A percentile compares a stretch with the other conserved stretches of the same genome.
These are phyloP conservation scores for Fistulinella prunicolor DNA, from an alignment of 768 basidiomycete genomes.

Conservation along the genomic window DNA sequence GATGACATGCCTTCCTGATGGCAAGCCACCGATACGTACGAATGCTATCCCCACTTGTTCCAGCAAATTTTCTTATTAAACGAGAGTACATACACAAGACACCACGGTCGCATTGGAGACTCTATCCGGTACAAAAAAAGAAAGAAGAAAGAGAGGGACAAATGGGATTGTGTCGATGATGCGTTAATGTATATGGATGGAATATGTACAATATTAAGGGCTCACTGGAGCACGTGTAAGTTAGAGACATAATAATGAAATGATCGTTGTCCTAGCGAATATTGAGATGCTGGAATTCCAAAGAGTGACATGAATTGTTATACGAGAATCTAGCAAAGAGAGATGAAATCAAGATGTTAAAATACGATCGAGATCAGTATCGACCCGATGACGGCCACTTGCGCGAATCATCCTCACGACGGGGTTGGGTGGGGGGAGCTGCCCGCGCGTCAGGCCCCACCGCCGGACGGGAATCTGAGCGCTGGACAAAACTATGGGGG, in stretches of 20 bases:
- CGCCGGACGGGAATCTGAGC: slow-evolving; percentile 39
- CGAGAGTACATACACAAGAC: slow-evolving; percentile 28
- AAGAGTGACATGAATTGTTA: slow-evolving; percentile 34
- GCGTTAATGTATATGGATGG: slow-evolving; percentile 29
- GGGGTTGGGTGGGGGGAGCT: slow-evolving; percentile 32
- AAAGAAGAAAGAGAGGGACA: slow-evolving; percentile 5
- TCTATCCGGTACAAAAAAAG: slow-evolving; percentile 27
- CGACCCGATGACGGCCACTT: slow-evolving; percentile 47
- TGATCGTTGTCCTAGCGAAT: slow-evolving; percentile 35
- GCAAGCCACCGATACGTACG: slow-evolving; percentile 13
- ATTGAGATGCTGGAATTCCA: slow-evolving; percentile 33
- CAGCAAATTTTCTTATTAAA: not conserved
- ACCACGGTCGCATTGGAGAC: slow-evolving; percentile 21
- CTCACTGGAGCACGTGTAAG: slow-evolving; percentile 29
- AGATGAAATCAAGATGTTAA: slow-evolving; percentile 35
- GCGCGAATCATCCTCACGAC: slow-evolving; percentile 47
- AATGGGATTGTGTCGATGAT: slow-evolving; percentile 27
- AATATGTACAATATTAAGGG: slow-evolving; percentile 39
- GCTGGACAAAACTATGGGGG: slow-evolving; percentile 38
- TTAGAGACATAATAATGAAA: slow-evolving; percentile 34
- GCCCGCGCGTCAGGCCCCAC: slow-evolving; percentile 29
- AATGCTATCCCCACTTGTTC: slow-evolving; percentile 20
- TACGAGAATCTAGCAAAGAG: slow-evolving; percentile 30
- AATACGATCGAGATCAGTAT: slow-evolving; percentile 40
- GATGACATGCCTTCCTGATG: slow-evolving; percentile 11